Base-by-base conservation (phyloP, 768 basidiomycete species). In the Cubamyces sp. region DNA sequence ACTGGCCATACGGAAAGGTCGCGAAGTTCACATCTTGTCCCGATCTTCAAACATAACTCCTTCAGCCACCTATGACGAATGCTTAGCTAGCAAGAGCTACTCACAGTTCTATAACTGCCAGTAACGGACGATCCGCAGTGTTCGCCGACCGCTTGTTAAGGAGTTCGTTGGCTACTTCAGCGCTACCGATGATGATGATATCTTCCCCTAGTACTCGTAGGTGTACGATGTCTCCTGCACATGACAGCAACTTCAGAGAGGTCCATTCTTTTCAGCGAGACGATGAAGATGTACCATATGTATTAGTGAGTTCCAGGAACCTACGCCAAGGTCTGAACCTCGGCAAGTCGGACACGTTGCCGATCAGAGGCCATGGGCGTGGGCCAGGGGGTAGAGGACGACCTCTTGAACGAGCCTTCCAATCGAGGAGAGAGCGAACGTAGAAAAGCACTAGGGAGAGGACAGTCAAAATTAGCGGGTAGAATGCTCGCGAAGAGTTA, bases 311-410 rank as follows among this genome's bases (percentile, higher is more conserved):
- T 1, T 40, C n/a, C 5, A 21, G 5, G 15, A 54, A 61, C 19
- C 43, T 30, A 5, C 25, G 12, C 62, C 62, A 64, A 11, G 3
- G 51, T 3, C 61, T 37, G 11, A 53, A 41, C 28, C 60, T 21
- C 16, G 64, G 66, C 18, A 69, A 53, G 41, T 68, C 59, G 18
- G 67, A 28, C 6, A 69, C 34, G 45, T 69, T 72, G 7, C 70
- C 71, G 12, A 72, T 45, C 15, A 72, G 37, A 5, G 70, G 66
- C 43, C 41, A 48, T 5, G 61, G 54, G 40, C 64, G 64, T 34
- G 71, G 71, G 12, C 71, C 70, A 15, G 71, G 70, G 3, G 71
- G 71, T 15, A 54, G 39, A 41, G 19, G 52, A 21, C 5, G 21
- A 7, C 52, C 39, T 39, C 39, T 19, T 6, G 52, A 8, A 7